A percentile compares a stretch with the other conserved stretches of the same genome.
Conservation (phyloP, 768 basidiomycete genomes). For the Lentinula detonsa region DNA sequence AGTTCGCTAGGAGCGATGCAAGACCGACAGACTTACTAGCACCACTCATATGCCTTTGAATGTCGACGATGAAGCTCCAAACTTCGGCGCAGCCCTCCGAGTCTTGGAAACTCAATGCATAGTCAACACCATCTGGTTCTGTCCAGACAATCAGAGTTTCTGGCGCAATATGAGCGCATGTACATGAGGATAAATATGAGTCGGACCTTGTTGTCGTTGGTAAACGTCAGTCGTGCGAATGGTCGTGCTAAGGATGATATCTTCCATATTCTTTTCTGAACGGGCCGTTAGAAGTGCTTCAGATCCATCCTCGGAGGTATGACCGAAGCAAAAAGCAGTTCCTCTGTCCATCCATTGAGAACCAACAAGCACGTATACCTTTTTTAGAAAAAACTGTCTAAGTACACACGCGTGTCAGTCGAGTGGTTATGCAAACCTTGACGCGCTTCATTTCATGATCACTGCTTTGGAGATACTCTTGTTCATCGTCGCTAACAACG, state of each 20-base stretch:
- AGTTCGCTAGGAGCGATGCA: slow-evolving; percentile 2
- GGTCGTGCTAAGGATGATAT: slow-evolving; percentile 72
- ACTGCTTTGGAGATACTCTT: slow-evolving; percentile 56
- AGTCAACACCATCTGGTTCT: slow-evolving; percentile 89
- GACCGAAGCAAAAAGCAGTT: slow-evolving; percentile 93
- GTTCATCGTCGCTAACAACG: slow-evolving; percentile 45
- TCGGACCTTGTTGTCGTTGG: slow-evolving; percentile 79
- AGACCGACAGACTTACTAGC: slow-evolving; percentile 39
- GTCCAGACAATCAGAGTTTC: slow-evolving; percentile 99
- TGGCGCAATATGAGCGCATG: slow-evolving; percentile 22
- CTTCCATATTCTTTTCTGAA: slow-evolving; percentile 64
- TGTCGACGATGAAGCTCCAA: slow-evolving; percentile 94
- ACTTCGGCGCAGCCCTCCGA: slow-evolving; percentile 93
- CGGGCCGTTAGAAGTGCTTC: slow-evolving; percentile 83
- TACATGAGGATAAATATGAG: background rate
- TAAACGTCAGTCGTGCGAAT: slow-evolving; percentile 83
- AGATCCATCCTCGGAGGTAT: slow-evolving; percentile 70
- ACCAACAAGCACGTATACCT: slow-evolving; percentile 95
- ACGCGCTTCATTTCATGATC: slow-evolving; percentile 82
- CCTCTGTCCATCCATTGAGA: slow-evolving; percentile 94
- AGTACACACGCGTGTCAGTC: slow-evolving; percentile 14
- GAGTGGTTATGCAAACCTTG: slow-evolving; percentile 44
- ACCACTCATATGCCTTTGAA: slow-evolving; percentile 76
- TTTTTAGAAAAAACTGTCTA: slow-evolving; percentile 6
- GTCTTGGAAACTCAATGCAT: slow-evolving; percentile 96